Base-by-base conservation (phyloP, 352 stramenopile genomes). In the Phytophthora niederhauseri region DNA sequence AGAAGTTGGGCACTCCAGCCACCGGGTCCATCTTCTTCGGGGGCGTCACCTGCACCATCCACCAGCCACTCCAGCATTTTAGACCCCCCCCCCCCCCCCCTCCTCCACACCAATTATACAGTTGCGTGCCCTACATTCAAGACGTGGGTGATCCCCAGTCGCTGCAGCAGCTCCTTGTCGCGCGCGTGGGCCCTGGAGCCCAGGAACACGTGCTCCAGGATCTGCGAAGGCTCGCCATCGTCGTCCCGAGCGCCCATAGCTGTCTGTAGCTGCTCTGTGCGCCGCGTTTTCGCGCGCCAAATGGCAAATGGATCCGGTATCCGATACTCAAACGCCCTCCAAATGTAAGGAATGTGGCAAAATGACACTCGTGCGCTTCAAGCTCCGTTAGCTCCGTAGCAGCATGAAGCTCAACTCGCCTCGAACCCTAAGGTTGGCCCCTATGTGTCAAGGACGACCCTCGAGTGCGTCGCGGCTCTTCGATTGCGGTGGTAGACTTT, bases 1-100 rank as follows among this genome's bases (percentile, higher is more conserved):
- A 98, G 65, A 96, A 98, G 67, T 97, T 97, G 53, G 91, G 90
- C 54, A 96, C 90, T 52, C 92, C 92, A 19, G 90, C 86, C 22
- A 86, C 80, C 7, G 91, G 90, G 62, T 98, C 90, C 59, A 81
- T 82, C 26, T 76, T 92, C 71, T 89, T 89, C 0, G 82, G 70
- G 20, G 88, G 88, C 31, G 88, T 95, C 73, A 94, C 85, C 87
- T 95, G 65, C 52, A 69, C 49, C 4, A 55, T 31, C 50, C 9
- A 52, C 20, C 24, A 45, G 0, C n/a, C 5, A 58, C 17, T 24
- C 55, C 28, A 54, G 38, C 52, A 30, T 6, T 38, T 38, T 55
- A n/a, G 17, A 22, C 24, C 22, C 38, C 55, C 34, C 34, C 31
- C 31, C 31, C 31, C 30, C 30, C 30, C 34, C 34, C n/a, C n/a